Base-by-base conservation (phyloP, 768 basidiomycete species). In the Lentinula edodes region DNA sequence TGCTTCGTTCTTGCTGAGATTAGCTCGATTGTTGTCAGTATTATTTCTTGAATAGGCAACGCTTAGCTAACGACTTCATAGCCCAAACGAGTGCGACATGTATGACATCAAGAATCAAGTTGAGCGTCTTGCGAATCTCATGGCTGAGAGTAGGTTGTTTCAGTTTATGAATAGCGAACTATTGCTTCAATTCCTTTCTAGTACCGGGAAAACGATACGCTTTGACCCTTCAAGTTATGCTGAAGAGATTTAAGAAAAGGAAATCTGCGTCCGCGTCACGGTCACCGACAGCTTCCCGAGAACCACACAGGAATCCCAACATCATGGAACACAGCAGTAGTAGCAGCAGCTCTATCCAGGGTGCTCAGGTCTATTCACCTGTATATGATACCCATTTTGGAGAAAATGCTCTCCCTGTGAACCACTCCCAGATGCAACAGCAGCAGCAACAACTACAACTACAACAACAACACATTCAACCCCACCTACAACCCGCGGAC, bases 121-220 rank as follows among this genome's bases (percentile, higher is more conserved):
- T 6, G 92, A 95, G 70, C 84, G 84, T 46, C 78, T 98, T 2
- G 86, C 89, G 0, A 78, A 74, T 45, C 78, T 94, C 16, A 84
- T 98, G 77, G 84, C 90, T 1, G 84, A 88, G 71, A 89, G 94
- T 95, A 70, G 68, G 86, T 72, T 34, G 23, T 56, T 55, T 32
- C 16, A 56, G 42, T 34, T 0, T 15, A 23, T 3, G 51, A 18
- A 34, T 58, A 18, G 45, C 9, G 15, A 16, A 45, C 51, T 20
- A 6, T 46, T 20, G 32, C 28, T 1, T 55, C 64, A 59, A 64
- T 58, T 50, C 61, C 16, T 42, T 32, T 56, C 5, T 68, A 95
- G 94, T 95, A 62, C 94, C 95, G 23, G 95, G 93, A 12, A 93
- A 93, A 68, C 87, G 95, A 58, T 98, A 97, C 66, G 95, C 95